Evolutionary conservation across 495 filamentous ascomycete species (phyloP), one percentile per base, ranked within the genome.

Genomic region (Hyphodiscus hymeniophilus): DNA sequence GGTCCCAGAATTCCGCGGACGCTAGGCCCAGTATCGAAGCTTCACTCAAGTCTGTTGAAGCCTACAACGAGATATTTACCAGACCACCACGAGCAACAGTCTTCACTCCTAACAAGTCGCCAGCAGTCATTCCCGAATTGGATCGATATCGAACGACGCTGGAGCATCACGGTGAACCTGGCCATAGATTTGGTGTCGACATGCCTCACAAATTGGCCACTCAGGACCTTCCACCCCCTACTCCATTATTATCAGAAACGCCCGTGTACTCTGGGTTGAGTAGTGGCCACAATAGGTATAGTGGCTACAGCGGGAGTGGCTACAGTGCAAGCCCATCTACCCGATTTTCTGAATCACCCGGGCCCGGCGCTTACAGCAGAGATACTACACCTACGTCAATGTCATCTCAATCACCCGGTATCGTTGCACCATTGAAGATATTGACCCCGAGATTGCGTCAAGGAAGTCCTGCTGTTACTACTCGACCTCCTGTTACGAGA

Each of bases 371-470:
- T 47, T 97, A 94, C 66, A 95, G 91, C 64, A 76, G 84, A 56
- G 84, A 87, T 34, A 94, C 92, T 8, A 96, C 92, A 2, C 90
- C 92, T 1, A 95, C 90, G n/a, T 95, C 92, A 7, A 78, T 89
- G 59, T 94, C 89, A 7, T 96, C 92, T n/a, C 85, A 92, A 61
- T 98, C 92, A 30, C 89, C 92, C 10, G 85, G 87, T 1, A 75
- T 88, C 31, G 62, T 84, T 48, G 67, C 63, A 26, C 78, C 86
- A 16, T 65, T 64, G 2, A 80, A 85, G 47, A 56, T 71, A 52
- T 47, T 24, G 7, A 65, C 71, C 28, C 58, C 76, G 24, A 76
- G 80, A 48, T 62, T 74, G 30, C 74, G 75, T 63, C 82, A 82
- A 60, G 68, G 70, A 18, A 89, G 82, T 54, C 79, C 81, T 72